Base-by-base conservation (phyloP, 306 rosid species). In the Citrullus colocynthis region DNA sequence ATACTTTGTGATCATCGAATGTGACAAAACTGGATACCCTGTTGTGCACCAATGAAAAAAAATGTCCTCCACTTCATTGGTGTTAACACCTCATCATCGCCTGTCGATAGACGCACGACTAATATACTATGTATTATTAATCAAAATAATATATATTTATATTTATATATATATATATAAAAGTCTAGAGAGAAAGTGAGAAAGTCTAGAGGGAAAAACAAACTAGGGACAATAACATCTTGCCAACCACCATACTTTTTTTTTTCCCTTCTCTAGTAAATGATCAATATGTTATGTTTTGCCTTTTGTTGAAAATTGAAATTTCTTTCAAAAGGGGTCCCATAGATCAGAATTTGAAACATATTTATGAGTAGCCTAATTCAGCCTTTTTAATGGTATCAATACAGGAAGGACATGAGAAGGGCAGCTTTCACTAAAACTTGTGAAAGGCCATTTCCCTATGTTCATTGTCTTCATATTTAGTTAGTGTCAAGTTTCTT, bases 391-490 rank as follows among this genome's bases (percentile, higher is more conserved):
- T 11, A 12, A 69, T 69, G 55, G 24, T 69, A 20, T 69, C n/a
- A 69, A 69, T 69, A 42, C 75, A 67, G n/a, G 75, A 42, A 69
- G 75, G 75, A 69, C 75, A 42, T 69, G 75, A 69, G 75, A 69
- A 69, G 17, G 11, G 56, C 75, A 69, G 75, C 75, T 69, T 69
- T 69, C 75, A 69, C 74, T 67, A n/a, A n/a, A 67, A 67, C 32
- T n/a, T 67, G 73, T 14, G 69, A 63, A 6, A 32, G 69, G 44
- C 24, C 24, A 37, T 65, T 65, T 65, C 72, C 72, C 72, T 65
- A 65, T 65, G 72, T 18, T 17, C 28, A 36, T 36, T 14, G 72
- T 37, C 17, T 65, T 65, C 72, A 65, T 7, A 65, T 37, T 65
- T 17, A 64, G 48, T 16, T 65, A 17, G 15, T 65, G 72, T 36